Base-by-base conservation (phyloP, 2,329 filamentous ascomycete species). In the Aspergillus phoenicis region DNA sequence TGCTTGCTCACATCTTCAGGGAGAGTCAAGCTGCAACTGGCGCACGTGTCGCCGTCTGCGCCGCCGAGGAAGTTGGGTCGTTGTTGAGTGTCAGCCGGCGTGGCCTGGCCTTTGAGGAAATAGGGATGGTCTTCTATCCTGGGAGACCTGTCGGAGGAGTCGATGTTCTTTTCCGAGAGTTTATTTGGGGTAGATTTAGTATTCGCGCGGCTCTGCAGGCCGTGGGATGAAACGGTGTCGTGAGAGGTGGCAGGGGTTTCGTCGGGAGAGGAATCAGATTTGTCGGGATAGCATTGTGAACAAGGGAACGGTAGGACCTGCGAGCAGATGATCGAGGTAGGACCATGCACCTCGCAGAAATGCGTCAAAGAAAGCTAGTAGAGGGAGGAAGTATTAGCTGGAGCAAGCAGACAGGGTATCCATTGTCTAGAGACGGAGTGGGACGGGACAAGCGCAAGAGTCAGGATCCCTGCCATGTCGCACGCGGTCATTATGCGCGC, bases 301-400 rank as follows among this genome's bases (percentile, higher is more conserved):
- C 84, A 87, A 59, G 83, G 77, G 60, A 84, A 78, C 13, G 83
- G 83, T 52, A 83, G 77, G 64, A 85, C 82, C 72, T 86, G 84
- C 61, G 84, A 86, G 74, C 84, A 86, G 65, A 87, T 83, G 73
- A 86, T 85, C 59, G 83, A 85, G 56, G 84, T 87, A 17, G 84
- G 84, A 72, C 84, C 84, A 80, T 87, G 84, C 73, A 84, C 78
- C 77, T 87, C 84, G 75, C 84, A 87, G 73, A 87, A 87, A 76
- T 87, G 84, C 65, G 84, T 85, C 65, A 87, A 80, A 69, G 84
- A 86, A 71, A 87, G 81, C 84, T 87, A 68, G 57, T 38, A 61
- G 60, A 51, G 49, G 22, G 56, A 30, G 17, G 4, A 36, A 13
- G 11, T 5, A 51, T 60, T 55, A 62, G 56, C 59, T 52, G 51